Percentiles rank a stretch among this genome's conserved stretches.
Evolutionary conservation across 257 asterid genomes (phyloP).

Genomic region (Rehmannia glutinosa): DNA sequence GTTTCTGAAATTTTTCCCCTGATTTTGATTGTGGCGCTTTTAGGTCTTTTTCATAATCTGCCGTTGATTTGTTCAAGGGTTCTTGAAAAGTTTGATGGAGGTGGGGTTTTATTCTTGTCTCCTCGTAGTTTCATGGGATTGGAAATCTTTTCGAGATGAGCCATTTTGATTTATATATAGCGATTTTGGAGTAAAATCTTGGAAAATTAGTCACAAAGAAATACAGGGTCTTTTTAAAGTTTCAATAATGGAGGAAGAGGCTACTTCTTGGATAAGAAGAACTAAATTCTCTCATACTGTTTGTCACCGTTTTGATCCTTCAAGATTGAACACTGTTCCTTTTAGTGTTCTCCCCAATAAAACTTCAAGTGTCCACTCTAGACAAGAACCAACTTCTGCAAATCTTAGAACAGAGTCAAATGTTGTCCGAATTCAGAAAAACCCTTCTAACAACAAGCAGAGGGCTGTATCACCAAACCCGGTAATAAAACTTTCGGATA

Average conservation of each 20-base stretch:
- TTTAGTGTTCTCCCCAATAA: slow-evolving; percentile 31
- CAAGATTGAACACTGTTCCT: slow-evolving; percentile 50
- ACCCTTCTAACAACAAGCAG: slow-evolving; percentile 39
- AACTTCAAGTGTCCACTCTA: slow-evolving; percentile 28
- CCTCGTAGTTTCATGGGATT: slow-evolving; percentile 35
- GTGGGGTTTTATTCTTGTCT: slow-evolving; percentile 32
- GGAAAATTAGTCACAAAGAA: too few relatives aligned
- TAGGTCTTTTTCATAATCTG: neutral
- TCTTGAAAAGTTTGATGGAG: slow-evolving; percentile 28
- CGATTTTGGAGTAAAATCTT: slow-evolving; percentile 18
- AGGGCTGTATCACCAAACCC: slow-evolving; percentile 79
- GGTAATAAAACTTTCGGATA: slow-evolving; percentile 51
- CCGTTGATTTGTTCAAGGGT: slow-evolving; percentile 19
- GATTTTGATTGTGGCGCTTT: slow-evolving; percentile 19
- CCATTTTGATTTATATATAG: neutral
- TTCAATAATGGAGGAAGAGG: slow-evolving; percentile 68
- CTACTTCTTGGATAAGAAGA: slow-evolving; percentile 85
- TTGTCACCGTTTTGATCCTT: slow-evolving; percentile 69
- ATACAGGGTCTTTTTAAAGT: neutral
- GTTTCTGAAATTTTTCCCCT: slow-evolving; percentile 11
- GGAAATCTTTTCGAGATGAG: slow-evolving; percentile 21
- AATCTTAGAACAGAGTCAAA: slow-evolving; percentile 34
- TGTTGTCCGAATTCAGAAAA: slow-evolving; percentile 37
- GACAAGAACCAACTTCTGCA: slow-evolving; percentile 22
- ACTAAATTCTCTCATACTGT: slow-evolving; percentile 79